Evolutionary conservation across 768 basidiomycete species (phyloP).

Genomic region (Cyathus striatus): DNA sequence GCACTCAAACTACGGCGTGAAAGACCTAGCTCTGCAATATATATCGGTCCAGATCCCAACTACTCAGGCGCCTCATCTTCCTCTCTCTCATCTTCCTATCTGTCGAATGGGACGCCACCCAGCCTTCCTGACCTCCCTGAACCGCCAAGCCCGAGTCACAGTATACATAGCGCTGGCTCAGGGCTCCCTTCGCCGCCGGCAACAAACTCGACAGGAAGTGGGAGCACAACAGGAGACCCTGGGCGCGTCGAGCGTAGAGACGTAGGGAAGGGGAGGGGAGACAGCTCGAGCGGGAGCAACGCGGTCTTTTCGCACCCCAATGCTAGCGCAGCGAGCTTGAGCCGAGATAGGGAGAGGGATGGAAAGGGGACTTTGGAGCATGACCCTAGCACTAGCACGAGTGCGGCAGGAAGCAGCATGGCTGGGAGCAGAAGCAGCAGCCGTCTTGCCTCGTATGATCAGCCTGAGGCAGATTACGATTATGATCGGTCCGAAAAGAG

Average conservation of each 20-base stretch:
- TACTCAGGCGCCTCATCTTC: constrained; percentile 14
- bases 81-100: constrained; percentile 16
- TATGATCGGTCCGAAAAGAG: constrained; percentile 37
- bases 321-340: constrained; percentile 12
- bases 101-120: constrained; percentile 22
- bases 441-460: constrained; percentile 17
- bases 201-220: constrained; percentile 81
- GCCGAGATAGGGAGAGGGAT: too few species aligned
- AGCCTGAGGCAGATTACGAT: constrained; percentile 39
- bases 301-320: constrained; percentile 24
- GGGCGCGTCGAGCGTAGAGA: too few species aligned
- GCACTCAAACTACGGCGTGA: constrained; percentile 21
- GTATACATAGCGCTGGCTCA: constrained; percentile 44
- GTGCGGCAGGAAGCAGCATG: constrained; percentile 9
- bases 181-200: constrained; percentile 82
- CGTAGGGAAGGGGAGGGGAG: too few species aligned
- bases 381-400: constrained; percentile 1
- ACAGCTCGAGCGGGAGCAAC: too few species aligned
- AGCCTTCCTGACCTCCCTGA: constrained; percentile 66
- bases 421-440: constrained; percentile 18
- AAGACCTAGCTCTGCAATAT: constrained; percentile 38
- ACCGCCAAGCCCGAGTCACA: constrained; percentile 54
- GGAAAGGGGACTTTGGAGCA: too few species aligned
- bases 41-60: constrained; percentile 23
- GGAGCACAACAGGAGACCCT: constrained; percentile 61